Conservation (phyloP, 495 filamentous ascomycete genomes). For the Neurospora sublineolata region DNA sequence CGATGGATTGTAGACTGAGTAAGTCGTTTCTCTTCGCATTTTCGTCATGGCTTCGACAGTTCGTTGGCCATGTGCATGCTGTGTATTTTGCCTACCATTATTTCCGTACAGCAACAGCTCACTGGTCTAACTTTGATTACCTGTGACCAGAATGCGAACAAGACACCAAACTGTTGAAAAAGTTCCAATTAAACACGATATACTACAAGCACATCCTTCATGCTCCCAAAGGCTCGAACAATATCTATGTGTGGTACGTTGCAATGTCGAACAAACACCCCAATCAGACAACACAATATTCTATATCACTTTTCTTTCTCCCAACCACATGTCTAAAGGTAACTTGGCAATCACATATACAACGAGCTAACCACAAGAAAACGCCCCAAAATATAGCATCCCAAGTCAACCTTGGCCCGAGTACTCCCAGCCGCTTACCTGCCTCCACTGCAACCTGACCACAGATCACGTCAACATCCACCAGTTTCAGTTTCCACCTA, state of each 20-base stretch:
- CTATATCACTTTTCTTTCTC: not conserved
- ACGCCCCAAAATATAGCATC: not conserved
- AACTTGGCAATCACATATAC: not conserved
- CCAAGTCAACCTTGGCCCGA: not conserved
- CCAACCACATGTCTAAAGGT: too few relatives aligned
- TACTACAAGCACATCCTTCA: not conserved
- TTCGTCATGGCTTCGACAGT: not conserved
- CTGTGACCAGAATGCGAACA: not conserved
- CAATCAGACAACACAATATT: not conserved
- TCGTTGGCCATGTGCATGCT: not conserved
- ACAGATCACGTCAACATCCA: not conserved
- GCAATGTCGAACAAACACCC: not conserved
- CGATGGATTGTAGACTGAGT: not conserved
- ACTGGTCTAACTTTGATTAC: not conserved
- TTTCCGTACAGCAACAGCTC: not conserved
- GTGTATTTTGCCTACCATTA: not conserved
- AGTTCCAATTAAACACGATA: too few relatives aligned
- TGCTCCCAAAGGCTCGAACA: not conserved
- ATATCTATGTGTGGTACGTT: not conserved
- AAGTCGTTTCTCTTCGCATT: not conserved
- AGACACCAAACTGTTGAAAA: not conserved
- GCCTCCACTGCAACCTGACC: not conserved
- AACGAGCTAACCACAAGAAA: not conserved
- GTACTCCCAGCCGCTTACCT: not conserved
- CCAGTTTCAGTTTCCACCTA: not conserved